Percentiles rank a stretch among this genome's conserved stretches.
These are phyloP conservation scores for Globisporangium cylindrosporum DNA, from an alignment of 352 stramenopile genomes.

Conservation along the genomic window DNA sequence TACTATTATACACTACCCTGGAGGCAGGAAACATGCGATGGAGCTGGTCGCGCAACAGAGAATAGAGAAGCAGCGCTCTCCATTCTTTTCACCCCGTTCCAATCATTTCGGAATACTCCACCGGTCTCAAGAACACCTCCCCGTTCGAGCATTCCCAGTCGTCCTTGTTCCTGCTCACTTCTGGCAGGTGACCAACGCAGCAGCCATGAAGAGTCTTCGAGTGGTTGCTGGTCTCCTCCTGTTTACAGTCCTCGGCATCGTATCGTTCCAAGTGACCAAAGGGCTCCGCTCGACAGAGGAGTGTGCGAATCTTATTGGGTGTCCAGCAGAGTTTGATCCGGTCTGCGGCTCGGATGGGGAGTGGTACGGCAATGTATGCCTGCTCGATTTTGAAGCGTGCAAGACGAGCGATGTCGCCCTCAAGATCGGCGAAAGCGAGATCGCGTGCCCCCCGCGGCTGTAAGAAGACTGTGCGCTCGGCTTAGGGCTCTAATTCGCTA, in stretches of 20 bases:
- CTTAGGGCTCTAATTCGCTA: neutral
- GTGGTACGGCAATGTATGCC: neutral
- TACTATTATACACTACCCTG: neutral
- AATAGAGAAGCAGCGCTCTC: neutral
- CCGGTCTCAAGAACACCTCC: neutral
- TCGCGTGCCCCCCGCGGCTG: neutral
- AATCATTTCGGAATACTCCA: neutral
- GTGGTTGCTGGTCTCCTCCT: neutral
- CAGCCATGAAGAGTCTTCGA: neutral
- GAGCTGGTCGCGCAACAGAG: neutral
- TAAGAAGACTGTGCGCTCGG: neutral
- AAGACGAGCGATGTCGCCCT: neutral
- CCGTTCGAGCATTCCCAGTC: neutral
- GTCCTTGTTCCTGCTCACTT: neutral
- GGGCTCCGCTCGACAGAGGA: neutral
- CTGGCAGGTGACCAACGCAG: neutral
- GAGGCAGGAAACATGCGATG: neutral
- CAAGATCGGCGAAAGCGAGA: neutral
- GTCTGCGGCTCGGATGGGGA: neutral
- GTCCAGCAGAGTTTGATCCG: neutral
- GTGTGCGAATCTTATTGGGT: neutral
- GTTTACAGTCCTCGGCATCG: neutral
- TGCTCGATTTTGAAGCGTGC: neutral
- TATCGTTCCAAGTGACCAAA: neutral
- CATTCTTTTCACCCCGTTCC: too few relatives aligned